Evolutionary conservation across 1,139 yeast genomes (phyloP).

Genomic region (Saccharomycopsis hybrid): DNA sequence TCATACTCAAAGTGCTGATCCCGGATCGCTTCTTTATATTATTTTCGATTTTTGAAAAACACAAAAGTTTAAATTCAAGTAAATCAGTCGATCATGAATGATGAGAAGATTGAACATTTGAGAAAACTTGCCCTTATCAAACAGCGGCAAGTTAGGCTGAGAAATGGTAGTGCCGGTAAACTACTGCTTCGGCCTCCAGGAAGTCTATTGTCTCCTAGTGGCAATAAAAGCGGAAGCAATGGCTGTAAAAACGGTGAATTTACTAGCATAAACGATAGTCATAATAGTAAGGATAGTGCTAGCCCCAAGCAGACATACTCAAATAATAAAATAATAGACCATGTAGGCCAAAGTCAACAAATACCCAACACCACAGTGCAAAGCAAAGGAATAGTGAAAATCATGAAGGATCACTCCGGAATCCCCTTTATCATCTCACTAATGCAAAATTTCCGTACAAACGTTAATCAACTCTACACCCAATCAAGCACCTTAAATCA

Average conservation of each 20-base stretch:
- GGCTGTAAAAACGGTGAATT: neutral
- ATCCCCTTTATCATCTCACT: no score
- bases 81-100: conserved; percentile 12
- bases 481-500: neutral
- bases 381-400: neutral
- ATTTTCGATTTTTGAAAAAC: no score
- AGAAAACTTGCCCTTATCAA: conserved; percentile 8
- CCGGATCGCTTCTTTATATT: no score
- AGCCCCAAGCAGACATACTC: neutral
- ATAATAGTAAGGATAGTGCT: neutral
- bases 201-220: neutral
- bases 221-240: neutral
- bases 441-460: neutral
- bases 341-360: conserved; percentile 8
- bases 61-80: no score
- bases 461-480: neutral
- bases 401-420: no score
- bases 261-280: no score
- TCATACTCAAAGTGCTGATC: no score
- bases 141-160: no score
- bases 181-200: no score
- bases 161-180: no score
- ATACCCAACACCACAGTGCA: neutral
- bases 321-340: conserved; percentile 11
- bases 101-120: conserved; percentile 17